Conservation (phyloP, 768 basidiomycete species). For the Tephrocybe rancida region DNA sequence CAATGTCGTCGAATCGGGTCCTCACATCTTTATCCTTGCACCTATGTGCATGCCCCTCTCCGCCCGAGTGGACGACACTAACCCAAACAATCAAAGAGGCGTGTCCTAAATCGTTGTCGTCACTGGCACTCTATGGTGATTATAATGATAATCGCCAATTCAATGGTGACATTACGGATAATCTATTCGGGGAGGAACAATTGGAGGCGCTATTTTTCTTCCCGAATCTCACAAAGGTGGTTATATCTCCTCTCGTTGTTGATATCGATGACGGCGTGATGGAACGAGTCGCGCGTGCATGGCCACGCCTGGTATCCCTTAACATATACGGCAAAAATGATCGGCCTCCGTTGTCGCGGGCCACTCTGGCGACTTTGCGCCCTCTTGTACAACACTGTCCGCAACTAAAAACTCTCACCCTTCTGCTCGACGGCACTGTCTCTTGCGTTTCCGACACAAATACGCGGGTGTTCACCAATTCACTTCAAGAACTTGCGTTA, state of each 20-base stretch:
- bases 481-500: background rate
- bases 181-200: background rate
- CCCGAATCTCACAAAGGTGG: background rate
- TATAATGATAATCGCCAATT: background rate
- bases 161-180: background rate
- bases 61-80: background rate
- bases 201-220: background rate
- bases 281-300: background rate
- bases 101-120: background rate
- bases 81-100: background rate
- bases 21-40: background rate
- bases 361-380: background rate
- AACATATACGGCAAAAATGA: background rate
- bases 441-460: background rate
- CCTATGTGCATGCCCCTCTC: background rate
- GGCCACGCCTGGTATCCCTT: background rate
- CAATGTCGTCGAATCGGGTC: background rate
- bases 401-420: background rate
- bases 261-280: background rate
- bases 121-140: background rate
- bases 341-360: background rate
- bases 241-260: background rate
- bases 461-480: too few species aligned
- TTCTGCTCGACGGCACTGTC: background rate
- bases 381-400: background rate